Evolutionary conservation across 2,329 filamentous ascomycete genomes (phyloP), one percentile per base, ranked within the genome.

Genomic region (Neurospora crassa): DNA sequence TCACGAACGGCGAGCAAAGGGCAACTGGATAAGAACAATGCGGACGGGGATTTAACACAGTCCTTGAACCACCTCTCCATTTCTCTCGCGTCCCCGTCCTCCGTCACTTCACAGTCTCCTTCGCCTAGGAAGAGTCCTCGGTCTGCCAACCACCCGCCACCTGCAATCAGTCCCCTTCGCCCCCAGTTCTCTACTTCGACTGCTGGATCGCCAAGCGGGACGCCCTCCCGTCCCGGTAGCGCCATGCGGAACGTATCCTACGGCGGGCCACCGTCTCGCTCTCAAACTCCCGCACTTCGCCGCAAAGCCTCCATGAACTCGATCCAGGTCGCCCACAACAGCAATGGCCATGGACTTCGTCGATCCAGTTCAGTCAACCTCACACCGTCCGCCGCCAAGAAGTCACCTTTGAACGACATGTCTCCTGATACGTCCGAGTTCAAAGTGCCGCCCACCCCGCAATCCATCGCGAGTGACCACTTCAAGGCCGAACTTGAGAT

Each of bases 401-500:
- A 79, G 43, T 82, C 82, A 29, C 79, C 82, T 2, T 76, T 80
- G 16, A 74, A 80, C 47, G 77, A 79, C 34, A 75, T 75, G 63
- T 79, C 80, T 53, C 79, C 79, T 29, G 78, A 82, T 37, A 74
- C 79, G 29, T 79, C 80, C 18, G 80, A 81, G 71, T 63, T 37
- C 53, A 81, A 79, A 71, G 80, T 82, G 3, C 76, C 79, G 6
- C 80, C 81, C n/a, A 89, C 85, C 1, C 81, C 86, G 14, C 80
- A 80, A 47, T 83, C 86, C 37, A 81, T 95, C 63, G 92, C 92
- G 4, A 86, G 84, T 68, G 85, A 88, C 10, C 89, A 91, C 79
- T 92, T 97, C 78, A 83, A 84, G 73, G 87, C 86, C 73, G 93
- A 97, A 78, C 80, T 96, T 41, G 84, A 87, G 18, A 80, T 85